These are phyloP conservation scores for Pezicula rhizophila DNA, from an alignment of 2,329 filamentous ascomycete species.

Conservation along the genomic window DNA sequence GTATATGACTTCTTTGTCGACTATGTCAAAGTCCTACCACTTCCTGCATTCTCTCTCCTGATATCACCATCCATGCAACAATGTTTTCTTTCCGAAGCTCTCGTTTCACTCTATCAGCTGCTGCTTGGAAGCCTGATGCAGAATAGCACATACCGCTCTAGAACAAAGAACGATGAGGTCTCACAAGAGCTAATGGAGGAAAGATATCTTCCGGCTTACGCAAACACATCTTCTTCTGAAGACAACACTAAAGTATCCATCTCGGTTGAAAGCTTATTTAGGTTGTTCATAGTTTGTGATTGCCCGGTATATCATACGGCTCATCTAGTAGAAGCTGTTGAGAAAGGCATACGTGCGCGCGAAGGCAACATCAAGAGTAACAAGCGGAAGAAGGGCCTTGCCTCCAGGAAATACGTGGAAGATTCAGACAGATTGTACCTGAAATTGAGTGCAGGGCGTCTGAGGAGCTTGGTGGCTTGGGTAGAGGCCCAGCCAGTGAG, in stretches of 20 bases:
- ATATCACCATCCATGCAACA: constrained; percentile 33
- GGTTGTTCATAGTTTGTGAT: constrained; percentile 35
- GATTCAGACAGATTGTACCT: constrained; percentile 18
- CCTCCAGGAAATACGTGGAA: constrained; percentile 24
- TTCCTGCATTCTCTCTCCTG: constrained; percentile 32
- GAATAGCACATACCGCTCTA: constrained; percentile 29
- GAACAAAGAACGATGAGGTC: constrained; percentile 33
- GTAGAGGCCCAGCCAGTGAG: constrained; percentile 5
- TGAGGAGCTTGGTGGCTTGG: constrained; percentile 21
- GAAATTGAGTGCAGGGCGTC: constrained; percentile 26
- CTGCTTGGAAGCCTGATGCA: constrained; percentile 42
- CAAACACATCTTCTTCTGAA: constrained; percentile 36
- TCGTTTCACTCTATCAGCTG: constrained; percentile 44
- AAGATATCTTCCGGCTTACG: constrained; percentile 48
- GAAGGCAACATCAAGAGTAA: constrained; percentile 37
- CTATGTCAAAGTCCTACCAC: constrained; percentile 31
- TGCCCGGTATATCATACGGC: constrained; percentile 11
- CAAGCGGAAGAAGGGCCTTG: constrained; percentile 32
- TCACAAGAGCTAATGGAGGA: constrained; percentile 42
- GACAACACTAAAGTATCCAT: constrained; percentile 55
- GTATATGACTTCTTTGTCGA: constrained; percentile 43
- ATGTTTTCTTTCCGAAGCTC: constrained; percentile 31
- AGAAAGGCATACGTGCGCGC: constrained; percentile 46
- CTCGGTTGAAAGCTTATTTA: constrained; percentile 45
- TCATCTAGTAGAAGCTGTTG: constrained; percentile 38